Evolutionary conservation across 2,329 filamentous ascomycete species (phyloP).

Genomic region (Fusarium armeniacum): DNA sequence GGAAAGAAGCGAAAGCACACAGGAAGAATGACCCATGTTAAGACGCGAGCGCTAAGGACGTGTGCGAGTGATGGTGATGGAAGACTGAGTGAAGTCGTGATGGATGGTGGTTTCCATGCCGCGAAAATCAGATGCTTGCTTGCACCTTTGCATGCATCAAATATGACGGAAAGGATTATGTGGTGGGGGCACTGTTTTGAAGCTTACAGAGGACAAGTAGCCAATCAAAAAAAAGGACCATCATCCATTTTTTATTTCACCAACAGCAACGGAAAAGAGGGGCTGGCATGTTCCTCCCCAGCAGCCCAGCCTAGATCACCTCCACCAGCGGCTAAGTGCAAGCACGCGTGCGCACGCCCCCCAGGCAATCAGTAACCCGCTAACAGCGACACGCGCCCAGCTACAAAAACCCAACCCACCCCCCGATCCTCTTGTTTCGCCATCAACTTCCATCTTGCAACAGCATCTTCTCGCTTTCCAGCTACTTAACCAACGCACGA

Average conservation of each 20-base stretch:
- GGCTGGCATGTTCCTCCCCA: slow-evolving; percentile 34
- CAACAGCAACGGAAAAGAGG: slow-evolving; percentile 39
- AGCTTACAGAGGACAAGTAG: background rate
- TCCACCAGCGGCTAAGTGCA: slow-evolving; percentile 38
- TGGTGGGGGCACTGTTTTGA: slow-evolving; percentile 12
- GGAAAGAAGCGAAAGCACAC: slow-evolving; percentile 34
- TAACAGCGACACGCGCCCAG: slow-evolving; percentile 65
- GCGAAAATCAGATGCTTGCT: slow-evolving; percentile 11
- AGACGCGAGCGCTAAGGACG: slow-evolving; percentile 12
- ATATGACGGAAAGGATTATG: slow-evolving; percentile 29
- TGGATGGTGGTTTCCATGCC: background rate
- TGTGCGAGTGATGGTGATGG: slow-evolving; percentile 4
- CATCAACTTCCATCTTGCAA: slow-evolving; percentile 61
- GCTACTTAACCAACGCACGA: slow-evolving; percentile 35
- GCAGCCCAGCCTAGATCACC: slow-evolving; percentile 41
- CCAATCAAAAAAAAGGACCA: slow-evolving; percentile 45
- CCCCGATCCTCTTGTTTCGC: slow-evolving; percentile 64
- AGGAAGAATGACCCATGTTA: slow-evolving; percentile 32
- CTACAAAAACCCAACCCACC: slow-evolving; percentile 71
- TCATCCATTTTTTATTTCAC: slow-evolving; percentile 40
- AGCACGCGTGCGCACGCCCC: slow-evolving; percentile 47
- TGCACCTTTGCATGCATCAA: slow-evolving; percentile 15
- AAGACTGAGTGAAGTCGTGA: slow-evolving; percentile 3
- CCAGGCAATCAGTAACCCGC: slow-evolving; percentile 70
- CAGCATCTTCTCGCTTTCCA: slow-evolving; percentile 53